Percentiles rank a stretch among this genome's conserved stretches.
Conservation (phyloP, 139 green algal genomes). For the Dunaliella primolecta region DNA sequence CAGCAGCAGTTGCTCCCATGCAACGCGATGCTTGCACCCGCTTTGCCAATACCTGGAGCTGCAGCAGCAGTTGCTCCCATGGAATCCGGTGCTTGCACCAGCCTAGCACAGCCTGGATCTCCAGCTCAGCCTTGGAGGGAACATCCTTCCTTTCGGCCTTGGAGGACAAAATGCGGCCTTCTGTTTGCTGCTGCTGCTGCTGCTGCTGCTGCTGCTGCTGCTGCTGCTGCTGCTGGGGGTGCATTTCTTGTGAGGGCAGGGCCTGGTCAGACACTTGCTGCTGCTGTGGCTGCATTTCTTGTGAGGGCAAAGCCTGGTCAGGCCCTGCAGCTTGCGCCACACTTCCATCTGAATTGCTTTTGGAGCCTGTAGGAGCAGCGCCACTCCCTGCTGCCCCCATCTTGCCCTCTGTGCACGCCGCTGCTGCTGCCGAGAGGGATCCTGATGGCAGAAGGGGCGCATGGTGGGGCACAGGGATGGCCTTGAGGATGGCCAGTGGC, state of each 20-base stretch:
- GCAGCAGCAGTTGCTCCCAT: conserved; percentile 28
- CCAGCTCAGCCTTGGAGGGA: not conserved
- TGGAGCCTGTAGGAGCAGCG: too few species aligned
- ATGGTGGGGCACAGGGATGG: not conserved
- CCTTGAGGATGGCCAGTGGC: conserved; percentile 17
- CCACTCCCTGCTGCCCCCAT: too few species aligned
- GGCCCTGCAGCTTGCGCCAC: not conserved
- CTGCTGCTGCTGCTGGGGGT: not conserved
- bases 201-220: not conserved
- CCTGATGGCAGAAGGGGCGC: too few species aligned
- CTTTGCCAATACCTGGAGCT: conserved; percentile 2
- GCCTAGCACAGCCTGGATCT: not conserved
- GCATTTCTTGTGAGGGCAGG: too few species aligned
- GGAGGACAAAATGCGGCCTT: not conserved
- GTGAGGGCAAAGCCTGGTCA: too few species aligned
- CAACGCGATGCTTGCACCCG: not conserved
- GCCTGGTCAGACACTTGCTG: too few species aligned
- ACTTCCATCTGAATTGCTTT: too few species aligned
- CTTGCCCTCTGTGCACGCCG: too few species aligned
- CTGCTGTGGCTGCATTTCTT: not conserved
- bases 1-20: not conserved
- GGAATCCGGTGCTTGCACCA: conserved; percentile 24
- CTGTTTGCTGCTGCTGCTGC: not conserved
- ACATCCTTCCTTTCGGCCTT: not conserved
- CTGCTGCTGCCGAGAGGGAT: too few species aligned